These are phyloP conservation scores for Grifola frondosa DNA, from an alignment of 1,284 basidiomycete species.

Conservation along the genomic window DNA sequence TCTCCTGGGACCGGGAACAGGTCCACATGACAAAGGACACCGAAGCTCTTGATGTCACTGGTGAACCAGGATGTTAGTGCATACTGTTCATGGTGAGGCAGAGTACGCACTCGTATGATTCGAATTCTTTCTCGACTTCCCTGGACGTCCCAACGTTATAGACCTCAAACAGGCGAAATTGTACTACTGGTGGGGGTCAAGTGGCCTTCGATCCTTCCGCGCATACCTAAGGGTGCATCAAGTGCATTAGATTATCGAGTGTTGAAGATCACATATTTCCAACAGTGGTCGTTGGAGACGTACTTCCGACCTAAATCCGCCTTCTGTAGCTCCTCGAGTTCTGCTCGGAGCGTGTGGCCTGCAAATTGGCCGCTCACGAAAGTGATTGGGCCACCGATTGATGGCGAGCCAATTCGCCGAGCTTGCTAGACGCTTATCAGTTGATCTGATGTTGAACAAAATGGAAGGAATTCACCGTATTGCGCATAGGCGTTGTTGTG, in stretches of 20 bases:
- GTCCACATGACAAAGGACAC: conserved; percentile 65
- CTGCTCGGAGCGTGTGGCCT: conserved; percentile 10
- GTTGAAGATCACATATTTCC: too few relatives aligned
- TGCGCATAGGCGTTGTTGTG: too few relatives aligned
- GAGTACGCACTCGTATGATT: conserved; percentile 38
- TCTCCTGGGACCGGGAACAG: conserved; percentile 50
- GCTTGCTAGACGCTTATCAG: too few relatives aligned
- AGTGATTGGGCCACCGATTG: background rate
- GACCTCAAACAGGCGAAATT: conserved; percentile 29
- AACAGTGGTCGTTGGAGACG: conserved; percentile 3
- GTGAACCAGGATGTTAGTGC: conserved; percentile 5
- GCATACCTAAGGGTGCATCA: conserved; percentile 31
- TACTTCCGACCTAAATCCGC: conserved; percentile 17
- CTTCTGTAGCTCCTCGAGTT: conserved; percentile 13
- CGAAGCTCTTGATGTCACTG: conserved; percentile 48
- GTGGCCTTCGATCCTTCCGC: conserved; percentile 40
- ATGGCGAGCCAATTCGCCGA: too few relatives aligned
- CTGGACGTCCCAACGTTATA: conserved; percentile 25
- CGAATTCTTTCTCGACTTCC: conserved; percentile 35
- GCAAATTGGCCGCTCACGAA: conserved; percentile 5
- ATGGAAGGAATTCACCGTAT: too few relatives aligned
- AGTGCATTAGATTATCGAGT: background rate
- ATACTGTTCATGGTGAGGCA: background rate
- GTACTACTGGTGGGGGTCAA: conserved; percentile 45
- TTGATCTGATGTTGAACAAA: too few relatives aligned